Base-by-base conservation (phyloP, 2,329 filamentous ascomycete species). In the Nothopassalora personata region DNA sequence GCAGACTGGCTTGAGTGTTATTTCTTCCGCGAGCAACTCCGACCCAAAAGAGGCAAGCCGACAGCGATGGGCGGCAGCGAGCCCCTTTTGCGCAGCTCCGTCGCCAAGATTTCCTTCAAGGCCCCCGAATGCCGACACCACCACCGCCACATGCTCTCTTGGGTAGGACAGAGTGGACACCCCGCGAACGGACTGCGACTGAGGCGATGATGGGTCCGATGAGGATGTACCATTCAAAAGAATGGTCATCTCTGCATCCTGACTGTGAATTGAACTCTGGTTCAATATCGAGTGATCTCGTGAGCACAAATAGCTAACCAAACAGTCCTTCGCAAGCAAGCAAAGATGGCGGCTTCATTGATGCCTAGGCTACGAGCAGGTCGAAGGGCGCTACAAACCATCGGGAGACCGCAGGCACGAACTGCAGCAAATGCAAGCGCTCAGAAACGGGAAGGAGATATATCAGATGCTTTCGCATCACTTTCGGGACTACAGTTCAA, bases 401-500 rank as follows among this genome's bases (percentile, higher is more conserved):
- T 48, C 48, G 28, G 34, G 15, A 46, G 52, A 34, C 58, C 53
- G 19, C 47, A 56, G 23, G 46, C 56, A 9, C 61, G 66, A n/a
- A 60, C 48, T 31, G 60, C 62, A 9, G 68, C 69, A 18, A 65
- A 66, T 36, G 61, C 70, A 11, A 48, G 63, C 33, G 52, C 62
- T 3, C 75, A 76, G 53, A 80, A 78, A 62, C 73, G 76, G 48
- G 76, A 75, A 30, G 79, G 79, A 46, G 78, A 80, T 51, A 81
- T 81, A 27, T 80, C 77, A 1, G 78, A 79, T 66, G 77, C 79
- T 0, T 81, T 81, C 59, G 78, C 73, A 5, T 79, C 77, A 4
- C 73, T 81, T 1, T 79, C 77, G 1, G 79, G 79, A 15, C 72
- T 79, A 46, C 61, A 75, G 1, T 79, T 79, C 62, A 66, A 67